Conservation (phyloP, 257 asterid genomes). For the Solanum raphanifolium region DNA sequence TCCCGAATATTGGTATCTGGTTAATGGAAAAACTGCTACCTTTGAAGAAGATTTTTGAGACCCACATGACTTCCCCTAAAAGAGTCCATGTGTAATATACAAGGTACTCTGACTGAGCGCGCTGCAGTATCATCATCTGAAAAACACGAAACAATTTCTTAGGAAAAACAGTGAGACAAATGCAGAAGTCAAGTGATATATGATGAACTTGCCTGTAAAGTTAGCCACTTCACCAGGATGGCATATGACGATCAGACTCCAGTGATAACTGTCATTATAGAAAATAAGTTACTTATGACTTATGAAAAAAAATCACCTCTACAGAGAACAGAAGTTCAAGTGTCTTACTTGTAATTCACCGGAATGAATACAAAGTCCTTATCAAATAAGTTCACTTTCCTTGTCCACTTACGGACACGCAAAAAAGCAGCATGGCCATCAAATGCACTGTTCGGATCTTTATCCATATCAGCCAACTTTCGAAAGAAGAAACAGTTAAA, state of each 20-base stretch:
- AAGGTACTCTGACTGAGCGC: slow-evolving; percentile 27
- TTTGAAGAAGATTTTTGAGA: slow-evolving; percentile 27
- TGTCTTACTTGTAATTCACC: slow-evolving; percentile 79
- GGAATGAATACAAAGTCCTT: slow-evolving; percentile 91
- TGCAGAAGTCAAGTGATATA: neutral
- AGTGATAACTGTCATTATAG: slow-evolving; percentile 60
- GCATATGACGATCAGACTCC: slow-evolving; percentile 88
- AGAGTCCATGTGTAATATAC: slow-evolving; percentile 48
- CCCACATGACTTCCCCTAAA: slow-evolving; percentile 34
- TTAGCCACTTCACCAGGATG: slow-evolving; percentile 72
- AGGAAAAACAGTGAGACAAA: neutral
- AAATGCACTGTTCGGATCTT: slow-evolving; percentile 77
- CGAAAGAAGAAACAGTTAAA: slow-evolving; percentile 94
- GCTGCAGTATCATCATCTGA: slow-evolving; percentile 41
- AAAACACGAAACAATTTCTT: neutral
- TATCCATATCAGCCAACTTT: slow-evolving; percentile 88
- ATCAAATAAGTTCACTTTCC: slow-evolving; percentile 75
- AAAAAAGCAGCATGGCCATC: slow-evolving; percentile 86
- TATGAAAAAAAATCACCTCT: neutral
- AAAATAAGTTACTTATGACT: neutral
- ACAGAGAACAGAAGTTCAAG: neutral
- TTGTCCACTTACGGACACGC: slow-evolving; percentile 98
- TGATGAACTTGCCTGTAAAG: slow-evolving; percentile 57
- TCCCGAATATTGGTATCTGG: neutral
- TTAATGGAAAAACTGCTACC: slow-evolving; percentile 9